Conservation (phyloP, 202 grass and related monocot species). For the Eragrostis tef region DNA sequence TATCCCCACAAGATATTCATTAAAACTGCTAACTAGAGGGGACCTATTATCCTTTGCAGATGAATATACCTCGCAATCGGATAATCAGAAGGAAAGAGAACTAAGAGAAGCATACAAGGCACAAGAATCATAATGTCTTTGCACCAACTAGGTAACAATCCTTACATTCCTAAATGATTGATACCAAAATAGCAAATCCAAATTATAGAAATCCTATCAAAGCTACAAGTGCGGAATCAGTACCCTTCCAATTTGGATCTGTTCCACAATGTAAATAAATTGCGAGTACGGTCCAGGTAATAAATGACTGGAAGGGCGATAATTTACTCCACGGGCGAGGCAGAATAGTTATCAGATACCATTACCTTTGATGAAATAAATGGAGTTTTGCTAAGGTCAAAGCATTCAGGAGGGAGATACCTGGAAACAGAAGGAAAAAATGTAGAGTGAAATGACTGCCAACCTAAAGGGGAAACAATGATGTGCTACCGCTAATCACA, state of each 20-base stretch:
- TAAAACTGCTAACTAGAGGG: conserved; percentile 12
- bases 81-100: background rate
- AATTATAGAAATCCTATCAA: too few relatives aligned
- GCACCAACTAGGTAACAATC: conserved; percentile 24
- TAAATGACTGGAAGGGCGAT: too few relatives aligned
- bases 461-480: conserved; percentile 14
- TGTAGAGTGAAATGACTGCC: conserved; percentile 2
- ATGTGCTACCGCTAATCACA: background rate
- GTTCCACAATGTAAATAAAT: too few relatives aligned
- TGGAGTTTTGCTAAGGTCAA: conserved; percentile 93
- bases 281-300: too few relatives aligned
- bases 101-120: background rate
- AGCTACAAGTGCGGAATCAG: too few relatives aligned
- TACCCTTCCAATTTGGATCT: too few relatives aligned
- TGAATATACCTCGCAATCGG: background rate
- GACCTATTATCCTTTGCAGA: conserved; percentile 18
- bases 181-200: too few relatives aligned
- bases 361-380: conserved; percentile 98
- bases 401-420: conserved; percentile 99
- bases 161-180: background rate
- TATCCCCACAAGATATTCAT: background rate
- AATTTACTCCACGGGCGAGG: background rate
- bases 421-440: conserved; percentile 54
- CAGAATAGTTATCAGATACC: conserved; percentile 37
- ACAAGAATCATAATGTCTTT: conserved; percentile 8